These are phyloP conservation scores for Chenopodium berlandieri DNA, from an alignment of 148 eudicot species.

Conservation along the genomic window DNA sequence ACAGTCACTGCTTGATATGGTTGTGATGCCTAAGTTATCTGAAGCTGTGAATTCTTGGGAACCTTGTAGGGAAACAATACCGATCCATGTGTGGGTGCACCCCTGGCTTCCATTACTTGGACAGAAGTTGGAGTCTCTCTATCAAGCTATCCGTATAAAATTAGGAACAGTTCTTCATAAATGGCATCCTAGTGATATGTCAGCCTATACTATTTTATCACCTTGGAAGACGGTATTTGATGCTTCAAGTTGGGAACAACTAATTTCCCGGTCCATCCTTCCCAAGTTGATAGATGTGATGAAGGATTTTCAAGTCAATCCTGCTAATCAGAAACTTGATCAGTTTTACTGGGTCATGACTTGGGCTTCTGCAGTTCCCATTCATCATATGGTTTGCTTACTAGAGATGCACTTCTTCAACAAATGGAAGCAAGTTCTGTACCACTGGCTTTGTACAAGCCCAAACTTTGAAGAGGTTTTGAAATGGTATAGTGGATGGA, in stretches of 20 bases:
- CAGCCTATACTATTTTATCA: slow-evolving; percentile 58
- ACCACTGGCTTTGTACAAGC: slow-evolving; percentile 67
- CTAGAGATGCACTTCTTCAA: slow-evolving; percentile 75
- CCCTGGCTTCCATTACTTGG: slow-evolving; percentile 91
- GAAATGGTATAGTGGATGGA: slow-evolving; percentile 38
- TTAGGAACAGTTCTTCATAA: slow-evolving; percentile 70
- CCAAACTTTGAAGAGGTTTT: slow-evolving; percentile 75
- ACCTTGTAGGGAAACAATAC: slow-evolving; percentile 75
- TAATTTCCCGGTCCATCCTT: slow-evolving; percentile 66
- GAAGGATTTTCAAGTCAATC: slow-evolving; percentile 77
- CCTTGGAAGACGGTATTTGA: slow-evolving; percentile 92
- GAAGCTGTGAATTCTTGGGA: slow-evolving; percentile 88
- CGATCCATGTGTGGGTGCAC: slow-evolving; percentile 87
- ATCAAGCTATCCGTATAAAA: slow-evolving; percentile 56
- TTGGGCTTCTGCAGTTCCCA: slow-evolving; percentile 73
- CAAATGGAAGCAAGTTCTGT: slow-evolving; percentile 78
- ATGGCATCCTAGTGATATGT: slow-evolving; percentile 90
- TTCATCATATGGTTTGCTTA: slow-evolving; percentile 66
- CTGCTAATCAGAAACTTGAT: slow-evolving; percentile 68
- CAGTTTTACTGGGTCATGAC: slow-evolving; percentile 62
- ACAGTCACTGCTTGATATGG: slow-evolving; percentile 59
- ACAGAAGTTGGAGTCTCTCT: slow-evolving; percentile 59
- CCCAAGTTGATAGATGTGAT: slow-evolving; percentile 65
- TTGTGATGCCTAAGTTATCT: slow-evolving; percentile 73
- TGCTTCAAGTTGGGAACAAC: slow-evolving; percentile 78